Evolutionary conservation across 768 basidiomycete species (phyloP), one percentile per base, ranked within the genome.

Genomic region (Tricholoma saponaceum): DNA sequence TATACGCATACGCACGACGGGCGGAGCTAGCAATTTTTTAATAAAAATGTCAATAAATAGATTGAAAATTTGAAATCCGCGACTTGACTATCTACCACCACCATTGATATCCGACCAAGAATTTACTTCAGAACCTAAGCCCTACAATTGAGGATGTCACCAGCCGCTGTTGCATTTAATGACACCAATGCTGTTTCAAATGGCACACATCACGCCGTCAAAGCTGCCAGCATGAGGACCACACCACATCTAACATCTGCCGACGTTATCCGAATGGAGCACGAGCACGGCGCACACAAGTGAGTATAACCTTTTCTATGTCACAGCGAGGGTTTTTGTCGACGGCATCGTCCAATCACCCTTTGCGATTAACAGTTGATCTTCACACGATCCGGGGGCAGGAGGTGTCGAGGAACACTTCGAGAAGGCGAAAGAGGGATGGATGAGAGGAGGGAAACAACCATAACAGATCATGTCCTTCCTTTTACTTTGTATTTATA

Each of bases 261-360:
- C 46, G 81, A 89, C 39, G 80, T 94, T 46, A 90, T 98, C 62
- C 76, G 78, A 46, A 79, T 94, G 62, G 95, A 98, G 71, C 83
- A 92, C 63, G 80, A 89, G 67, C 80, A 87, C 65, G 86, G 87
- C 28, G 92, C 92, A 54, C 92, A 95, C 80, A 95, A 95, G 93
- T 94, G 72, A 81, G 89, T 81, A 49, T 51, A n/a, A 50, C 46
- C 33, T 56, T 39, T 16, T 50, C 22, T 44, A 49, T 44, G 28
- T 58, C 41, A 55, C 52, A 52, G 55, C 56, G 43, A 58, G 62
- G 64, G 64, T 64, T 63, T 56, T 68, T 67, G 69, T 68, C 66
- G 63, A 66, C 63, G 68, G 59, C 59, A 54, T 51, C 66, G 61
- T 64, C 66, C 63, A 60, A 64, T 60, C 60, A 64, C 66, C 65